A percentile compares a stretch with the other conserved stretches of the same genome.
Conservation (phyloP, 1,284 basidiomycete species). For the Cryptococcus jaspeensis region DNA sequence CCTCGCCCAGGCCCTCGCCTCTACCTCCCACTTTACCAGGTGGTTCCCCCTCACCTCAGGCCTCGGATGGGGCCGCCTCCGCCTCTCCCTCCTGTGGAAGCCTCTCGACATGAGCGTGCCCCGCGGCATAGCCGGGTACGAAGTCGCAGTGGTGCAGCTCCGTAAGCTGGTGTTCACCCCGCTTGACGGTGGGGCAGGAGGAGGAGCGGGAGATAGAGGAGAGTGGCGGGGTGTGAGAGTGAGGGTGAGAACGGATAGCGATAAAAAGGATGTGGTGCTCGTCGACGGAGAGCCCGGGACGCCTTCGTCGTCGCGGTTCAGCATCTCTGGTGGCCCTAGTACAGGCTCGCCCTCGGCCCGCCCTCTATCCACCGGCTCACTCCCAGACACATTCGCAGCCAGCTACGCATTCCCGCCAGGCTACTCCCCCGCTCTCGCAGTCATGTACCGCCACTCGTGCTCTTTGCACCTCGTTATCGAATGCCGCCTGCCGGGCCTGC, state of each 20-base stretch:
- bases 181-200: background rate
- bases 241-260: constrained; percentile 1
- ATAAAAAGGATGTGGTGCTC: background rate
- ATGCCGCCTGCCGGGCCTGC: constrained; percentile 26
- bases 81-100: constrained; percentile 51
- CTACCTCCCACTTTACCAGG: constrained; percentile 17
- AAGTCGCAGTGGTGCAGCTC: constrained; percentile 45
- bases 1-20: constrained; percentile 32
- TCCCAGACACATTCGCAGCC: background rate
- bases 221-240: background rate
- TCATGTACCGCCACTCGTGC: constrained; percentile 49
- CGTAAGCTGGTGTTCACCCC: constrained; percentile 4
- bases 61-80: constrained; percentile 47
- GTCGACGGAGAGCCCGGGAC: background rate
- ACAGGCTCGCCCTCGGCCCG: background rate
- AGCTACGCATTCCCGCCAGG: background rate
- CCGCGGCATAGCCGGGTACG: constrained; percentile 40
- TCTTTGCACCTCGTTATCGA: constrained; percentile 36
- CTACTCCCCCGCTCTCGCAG: constrained; percentile 25
- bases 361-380: background rate
- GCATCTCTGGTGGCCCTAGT: too few relatives aligned
- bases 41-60: constrained; percentile 49
- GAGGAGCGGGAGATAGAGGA: background rate
- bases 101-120: constrained; percentile 48
- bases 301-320: background rate